Percentiles rank a stretch among this genome's conserved stretches.
Conservation (phyloP, 148 eudicot species). For the Rhododendron griersonianum region DNA sequence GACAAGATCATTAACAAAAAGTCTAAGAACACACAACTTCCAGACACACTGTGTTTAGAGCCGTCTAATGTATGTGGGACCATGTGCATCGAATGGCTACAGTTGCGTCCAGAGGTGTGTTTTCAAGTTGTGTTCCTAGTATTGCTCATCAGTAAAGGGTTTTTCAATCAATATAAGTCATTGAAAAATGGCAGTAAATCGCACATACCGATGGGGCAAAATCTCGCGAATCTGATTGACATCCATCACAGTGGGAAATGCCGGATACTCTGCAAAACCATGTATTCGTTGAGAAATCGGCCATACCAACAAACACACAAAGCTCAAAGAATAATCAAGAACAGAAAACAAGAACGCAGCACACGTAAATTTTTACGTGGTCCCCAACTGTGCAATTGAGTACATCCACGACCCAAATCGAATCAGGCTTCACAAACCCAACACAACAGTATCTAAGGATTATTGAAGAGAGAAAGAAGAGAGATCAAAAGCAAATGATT, state of each 20-base stretch:
- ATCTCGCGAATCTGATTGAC: slow-evolving; percentile 89
- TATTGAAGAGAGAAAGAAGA: not conserved
- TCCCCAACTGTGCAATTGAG: not conserved
- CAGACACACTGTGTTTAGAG: not conserved
- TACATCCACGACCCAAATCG: not conserved
- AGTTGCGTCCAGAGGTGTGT: no score
- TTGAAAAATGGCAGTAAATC: not conserved
- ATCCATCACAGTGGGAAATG: slow-evolving; percentile 88
- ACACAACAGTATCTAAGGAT: not conserved
- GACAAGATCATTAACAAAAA: not conserved
- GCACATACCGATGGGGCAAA: slow-evolving; percentile 85
- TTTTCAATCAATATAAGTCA: not conserved
- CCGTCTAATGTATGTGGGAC: not conserved
- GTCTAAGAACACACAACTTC: no score
- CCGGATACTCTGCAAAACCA: slow-evolving; percentile 50
- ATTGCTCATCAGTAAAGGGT: not conserved
- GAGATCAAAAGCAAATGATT: slow-evolving; percentile 1
- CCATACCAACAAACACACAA: not conserved
- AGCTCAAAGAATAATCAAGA: not conserved
- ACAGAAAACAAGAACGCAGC: not conserved
- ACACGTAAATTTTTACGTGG: no score
- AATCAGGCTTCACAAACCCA: not conserved
- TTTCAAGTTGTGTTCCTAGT: no score
- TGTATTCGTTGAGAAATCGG: not conserved
- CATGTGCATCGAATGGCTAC: no score